Base-by-base conservation (phyloP, 768 basidiomycete species). In the Lyophyllum semitale region DNA sequence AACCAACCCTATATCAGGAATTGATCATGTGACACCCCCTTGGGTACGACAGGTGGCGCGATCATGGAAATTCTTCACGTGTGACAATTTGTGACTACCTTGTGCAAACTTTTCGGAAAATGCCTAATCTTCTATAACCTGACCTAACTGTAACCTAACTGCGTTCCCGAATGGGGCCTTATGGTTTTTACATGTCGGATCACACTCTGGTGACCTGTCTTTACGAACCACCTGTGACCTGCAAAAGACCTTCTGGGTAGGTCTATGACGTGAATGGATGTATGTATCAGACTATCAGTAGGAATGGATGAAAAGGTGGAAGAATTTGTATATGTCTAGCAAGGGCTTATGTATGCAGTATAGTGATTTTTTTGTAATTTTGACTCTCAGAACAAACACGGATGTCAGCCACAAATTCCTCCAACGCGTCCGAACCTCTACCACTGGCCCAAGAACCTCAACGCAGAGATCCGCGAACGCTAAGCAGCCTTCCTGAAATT, bases 401-500 rank as follows among this genome's bases (percentile, higher is more conserved):
- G 9, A 56, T 52, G 53, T 58, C 58, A 18, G 22, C 48, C 22
- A 26, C 38, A 22, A 41, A 48, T 13, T 48, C 49, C 40, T 27
- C 48, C 30, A 30, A 27, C 20, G 22, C 37, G 25, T 12, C 43
- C 23, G 20, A 32, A 15, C 29, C 30, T 9, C 50, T 30, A 42
- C 23, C 32, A 43, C 44, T 27, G 33, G 32, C 29, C 30, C n/a
- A 26, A 49, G 22, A 41, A 53, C 44, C 47, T 25, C 44, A 43
- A 8, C 59, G 53, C 7, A 57, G 45, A 46, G 73, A 79, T 59
- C 76, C 77, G 33, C 68, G 76, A 41, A 63, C 74, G 11, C 77
- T 92, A 26, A 89, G 83, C 1, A 85, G 74, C 47, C 67, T 91
- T 15, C 74, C 84, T 12, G 86, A 92, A 58, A 85, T 93, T 38